Evolutionary conservation across 1,284 basidiomycete genomes (phyloP).

Genomic region (Ceratobasidium sp.): DNA sequence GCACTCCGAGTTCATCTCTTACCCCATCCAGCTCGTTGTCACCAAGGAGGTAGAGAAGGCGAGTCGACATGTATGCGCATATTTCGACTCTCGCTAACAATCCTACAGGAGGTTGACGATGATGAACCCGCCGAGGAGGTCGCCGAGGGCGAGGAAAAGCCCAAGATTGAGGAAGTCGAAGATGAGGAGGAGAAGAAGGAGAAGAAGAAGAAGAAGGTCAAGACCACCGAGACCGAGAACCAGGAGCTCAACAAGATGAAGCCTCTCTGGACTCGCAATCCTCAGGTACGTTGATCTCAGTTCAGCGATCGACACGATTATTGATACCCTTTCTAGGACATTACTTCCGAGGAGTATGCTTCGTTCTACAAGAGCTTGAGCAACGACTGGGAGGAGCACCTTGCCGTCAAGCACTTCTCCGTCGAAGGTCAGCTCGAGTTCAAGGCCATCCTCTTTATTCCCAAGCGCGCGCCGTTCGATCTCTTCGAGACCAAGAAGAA

Average conservation of each 20-base stretch:
- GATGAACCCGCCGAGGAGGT: constrained; percentile 65
- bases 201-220: constrained; percentile 98
- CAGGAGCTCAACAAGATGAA: constrained; percentile 99
- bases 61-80: constrained; percentile 43
- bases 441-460: constrained; percentile 98
- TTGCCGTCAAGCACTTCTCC: constrained; percentile 99
- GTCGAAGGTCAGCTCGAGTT: constrained; percentile 99
- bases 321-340: constrained; percentile 59
- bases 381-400: constrained; percentile 99
- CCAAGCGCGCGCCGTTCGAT: constrained; percentile 98
- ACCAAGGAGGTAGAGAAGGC: constrained; percentile 99
- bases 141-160: constrained; percentile 72
- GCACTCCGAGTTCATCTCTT: constrained; percentile 99
- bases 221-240: constrained; percentile 86
- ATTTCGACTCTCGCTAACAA: constrained; percentile 24
- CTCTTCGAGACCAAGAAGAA: constrained; percentile 99
- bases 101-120: constrained; percentile 82
- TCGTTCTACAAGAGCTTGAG: constrained; percentile 99
- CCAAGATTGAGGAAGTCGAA: constrained; percentile 81
- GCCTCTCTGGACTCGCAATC: constrained; percentile 99
- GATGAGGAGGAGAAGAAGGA: constrained; percentile 80
- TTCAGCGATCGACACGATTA: background rate
- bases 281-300: constrained; percentile 52
- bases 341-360: constrained; percentile 91
- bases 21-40: constrained; percentile 98